Evolutionary conservation across 2,329 filamentous ascomycete genomes (phyloP).

Genomic region (Claviceps sp.): DNA sequence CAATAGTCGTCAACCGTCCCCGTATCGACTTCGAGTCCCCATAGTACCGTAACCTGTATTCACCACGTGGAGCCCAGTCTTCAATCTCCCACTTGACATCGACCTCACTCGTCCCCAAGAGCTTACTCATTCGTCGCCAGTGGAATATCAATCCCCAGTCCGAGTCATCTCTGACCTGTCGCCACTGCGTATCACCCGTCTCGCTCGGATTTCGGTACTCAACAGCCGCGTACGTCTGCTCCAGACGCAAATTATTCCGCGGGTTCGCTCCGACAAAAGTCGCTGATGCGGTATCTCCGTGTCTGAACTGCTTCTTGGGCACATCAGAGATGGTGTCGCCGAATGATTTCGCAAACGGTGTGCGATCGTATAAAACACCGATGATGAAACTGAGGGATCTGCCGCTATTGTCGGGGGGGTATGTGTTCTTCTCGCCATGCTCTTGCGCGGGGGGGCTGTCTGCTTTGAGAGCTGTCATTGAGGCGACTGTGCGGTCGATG

Average conservation of each 20-base stretch:
- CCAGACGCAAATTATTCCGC: constrained; percentile 68
- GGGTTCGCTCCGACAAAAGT: constrained; percentile 80
- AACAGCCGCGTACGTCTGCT: constrained; percentile 63
- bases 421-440: constrained; percentile 31
- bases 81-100: constrained; percentile 68
- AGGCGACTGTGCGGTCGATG: constrained; percentile 62
- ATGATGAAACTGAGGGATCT: constrained; percentile 65
- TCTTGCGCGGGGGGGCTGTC: constrained; percentile 20
- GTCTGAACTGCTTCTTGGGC: constrained; percentile 30
- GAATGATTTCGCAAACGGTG: constrained; percentile 52
- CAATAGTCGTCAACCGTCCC: constrained; percentile 53
- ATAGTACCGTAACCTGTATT: constrained; percentile 67
- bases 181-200: constrained; percentile 36
- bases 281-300: constrained; percentile 47
- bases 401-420: constrained; percentile 67
- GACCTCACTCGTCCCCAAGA: constrained; percentile 64
- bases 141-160: constrained; percentile 75
- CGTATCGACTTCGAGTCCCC: constrained; percentile 58
- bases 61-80: constrained; percentile 40
- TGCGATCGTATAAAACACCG: constrained; percentile 58
- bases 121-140: constrained; percentile 59
- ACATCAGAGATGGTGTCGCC: constrained; percentile 50
- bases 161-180: constrained; percentile 52
- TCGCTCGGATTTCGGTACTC: constrained; percentile 31
- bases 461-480: constrained; percentile 51